Percentiles rank a stretch among this genome's conserved stretches.
Conservation (phyloP, 208 protist species). For the Acanthamoeba healyi region DNA sequence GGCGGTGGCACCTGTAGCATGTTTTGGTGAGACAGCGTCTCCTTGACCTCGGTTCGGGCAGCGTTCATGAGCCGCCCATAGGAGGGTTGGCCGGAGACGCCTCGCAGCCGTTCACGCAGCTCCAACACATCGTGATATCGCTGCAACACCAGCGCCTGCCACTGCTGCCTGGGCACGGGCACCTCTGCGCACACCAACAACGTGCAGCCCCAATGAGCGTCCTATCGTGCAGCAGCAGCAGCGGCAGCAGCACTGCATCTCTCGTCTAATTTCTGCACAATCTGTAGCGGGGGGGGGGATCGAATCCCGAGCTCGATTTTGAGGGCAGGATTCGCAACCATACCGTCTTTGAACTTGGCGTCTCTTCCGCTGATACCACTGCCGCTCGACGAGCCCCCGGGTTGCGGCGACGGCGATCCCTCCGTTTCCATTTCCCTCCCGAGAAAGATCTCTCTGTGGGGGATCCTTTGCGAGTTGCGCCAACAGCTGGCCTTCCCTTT, state of each 20-base stretch:
- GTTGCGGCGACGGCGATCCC: background rate
- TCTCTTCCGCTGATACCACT: too few relatives aligned
- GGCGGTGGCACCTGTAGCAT: constrained; percentile 9
- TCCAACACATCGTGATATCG: constrained; percentile 11
- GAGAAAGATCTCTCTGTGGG: background rate
- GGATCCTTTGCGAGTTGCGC: too few relatives aligned
- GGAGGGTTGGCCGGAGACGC: background rate
- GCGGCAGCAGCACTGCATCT: too few relatives aligned
- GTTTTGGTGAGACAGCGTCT: constrained; percentile 56
- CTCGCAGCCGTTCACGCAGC: constrained; percentile 22
- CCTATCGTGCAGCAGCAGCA: too few relatives aligned
- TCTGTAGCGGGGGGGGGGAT: too few relatives aligned
- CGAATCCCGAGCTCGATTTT: too few relatives aligned
- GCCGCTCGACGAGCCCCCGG: background rate
- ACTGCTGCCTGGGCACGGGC: constrained; percentile 6
- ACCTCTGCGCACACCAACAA: too few relatives aligned
- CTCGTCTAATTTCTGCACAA: too few relatives aligned
- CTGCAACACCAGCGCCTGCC: constrained; percentile 40
- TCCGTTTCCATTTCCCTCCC: background rate
- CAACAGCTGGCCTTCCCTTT: too few relatives aligned
- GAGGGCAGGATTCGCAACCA: too few relatives aligned
- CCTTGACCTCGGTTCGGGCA: constrained; percentile 43
- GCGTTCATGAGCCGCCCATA: constrained; percentile 47
- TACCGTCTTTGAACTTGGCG: background rate
- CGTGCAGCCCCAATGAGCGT: too few relatives aligned